phyloP scores from a whole-genome alignment of 371 early-diverging fungal species.

The Caulochytrium protostelioides region DNA sequence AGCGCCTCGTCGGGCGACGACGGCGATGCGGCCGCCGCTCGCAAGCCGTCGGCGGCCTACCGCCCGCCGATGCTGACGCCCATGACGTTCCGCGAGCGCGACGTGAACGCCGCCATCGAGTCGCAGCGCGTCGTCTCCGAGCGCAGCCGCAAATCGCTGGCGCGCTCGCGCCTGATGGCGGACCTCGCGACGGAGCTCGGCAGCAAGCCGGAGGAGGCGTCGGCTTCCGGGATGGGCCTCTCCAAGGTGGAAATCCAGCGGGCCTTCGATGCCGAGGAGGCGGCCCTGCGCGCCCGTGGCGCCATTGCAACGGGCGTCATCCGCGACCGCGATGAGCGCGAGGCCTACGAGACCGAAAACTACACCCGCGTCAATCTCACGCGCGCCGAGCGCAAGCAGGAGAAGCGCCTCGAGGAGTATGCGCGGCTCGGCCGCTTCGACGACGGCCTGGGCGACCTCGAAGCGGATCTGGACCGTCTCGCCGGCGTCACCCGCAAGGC shows the following conservation, averaged over 20 bases:
- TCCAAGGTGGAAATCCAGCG: slow-evolving; percentile 6
- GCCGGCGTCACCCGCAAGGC: too few relatives aligned
- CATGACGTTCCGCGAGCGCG: too few relatives aligned
- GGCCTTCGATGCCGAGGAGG: slow-evolving; percentile 7
- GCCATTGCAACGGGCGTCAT: background rate
- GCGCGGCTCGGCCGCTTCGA: slow-evolving; percentile 41
- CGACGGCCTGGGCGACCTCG: too few relatives aligned
- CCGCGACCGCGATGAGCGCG: slow-evolving; percentile 45
- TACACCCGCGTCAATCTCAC: slow-evolving; percentile 55
- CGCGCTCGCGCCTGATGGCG: slow-evolving; percentile 63
- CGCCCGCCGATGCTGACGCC: too few relatives aligned
- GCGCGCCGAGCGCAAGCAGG: slow-evolving; percentile 40
- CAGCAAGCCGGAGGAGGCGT: slow-evolving; percentile 62
- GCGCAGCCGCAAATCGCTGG: too few relatives aligned
- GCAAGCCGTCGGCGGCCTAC: too few relatives aligned
- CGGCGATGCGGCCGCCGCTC: too few relatives aligned
- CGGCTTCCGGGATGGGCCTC: slow-evolving; percentile 38
- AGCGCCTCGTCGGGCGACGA: too few relatives aligned
- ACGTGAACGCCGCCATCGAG: too few relatives aligned
- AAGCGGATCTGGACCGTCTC: too few relatives aligned
- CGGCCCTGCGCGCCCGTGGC: background rate
- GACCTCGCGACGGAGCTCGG: slow-evolving; percentile 68
- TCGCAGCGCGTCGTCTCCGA: too few relatives aligned
- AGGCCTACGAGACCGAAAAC: slow-evolving; percentile 71
- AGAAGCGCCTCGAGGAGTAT: slow-evolving; percentile 29